These are phyloP conservation scores for Ophiostoma populinum DNA, from an alignment of 2,329 filamentous ascomycete species.

Conservation along the genomic window DNA sequence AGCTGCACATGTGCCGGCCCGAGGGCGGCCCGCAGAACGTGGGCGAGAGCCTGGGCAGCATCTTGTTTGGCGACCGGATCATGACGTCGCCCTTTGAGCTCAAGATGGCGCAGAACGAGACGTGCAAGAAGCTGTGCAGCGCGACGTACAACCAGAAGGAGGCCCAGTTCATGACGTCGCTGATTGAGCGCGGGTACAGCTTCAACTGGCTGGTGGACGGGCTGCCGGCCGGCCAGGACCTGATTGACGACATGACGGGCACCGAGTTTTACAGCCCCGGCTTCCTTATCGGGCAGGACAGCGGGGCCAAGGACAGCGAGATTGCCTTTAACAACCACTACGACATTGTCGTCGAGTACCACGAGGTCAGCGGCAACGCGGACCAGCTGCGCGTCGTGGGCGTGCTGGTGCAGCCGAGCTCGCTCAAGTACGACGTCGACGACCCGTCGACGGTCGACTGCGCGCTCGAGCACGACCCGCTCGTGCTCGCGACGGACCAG, in stretches of 20 bases:
- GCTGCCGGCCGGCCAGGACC: slow-evolving; percentile 72
- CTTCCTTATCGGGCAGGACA: slow-evolving; percentile 55
- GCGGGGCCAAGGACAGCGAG: slow-evolving; percentile 33
- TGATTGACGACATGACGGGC: slow-evolving; percentile 57
- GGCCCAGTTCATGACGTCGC: slow-evolving; percentile 63
- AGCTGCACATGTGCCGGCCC: slow-evolving; percentile 78
- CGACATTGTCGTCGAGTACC: slow-evolving; percentile 85
- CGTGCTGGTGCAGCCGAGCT: slow-evolving; percentile 71
- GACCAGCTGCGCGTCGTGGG: slow-evolving; percentile 78
- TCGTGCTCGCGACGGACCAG: slow-evolving; percentile 45
- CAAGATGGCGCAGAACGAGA: slow-evolving; percentile 71
- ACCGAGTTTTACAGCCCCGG: slow-evolving; percentile 81
- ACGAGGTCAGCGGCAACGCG: slow-evolving; percentile 49
- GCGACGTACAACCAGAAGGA: slow-evolving; percentile 45
- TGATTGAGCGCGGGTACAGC: slow-evolving; percentile 74
- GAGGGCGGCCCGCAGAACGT: slow-evolving; percentile 60
- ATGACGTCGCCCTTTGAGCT: slow-evolving; percentile 86
- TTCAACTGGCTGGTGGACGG: slow-evolving; percentile 95
- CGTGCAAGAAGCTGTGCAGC: slow-evolving; percentile 66
- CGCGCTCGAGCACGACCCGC: slow-evolving; percentile 32
- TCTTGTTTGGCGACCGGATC: slow-evolving; percentile 92
- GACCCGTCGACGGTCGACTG: slow-evolving; percentile 40
- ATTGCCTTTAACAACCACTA: slow-evolving; percentile 74
- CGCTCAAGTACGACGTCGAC: slow-evolving; percentile 40
- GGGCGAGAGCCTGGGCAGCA: slow-evolving; percentile 83